phyloP scores from a whole-genome alignment of 2,329 filamentous ascomycete genomes.

The Ilyonectria robusta region DNA sequence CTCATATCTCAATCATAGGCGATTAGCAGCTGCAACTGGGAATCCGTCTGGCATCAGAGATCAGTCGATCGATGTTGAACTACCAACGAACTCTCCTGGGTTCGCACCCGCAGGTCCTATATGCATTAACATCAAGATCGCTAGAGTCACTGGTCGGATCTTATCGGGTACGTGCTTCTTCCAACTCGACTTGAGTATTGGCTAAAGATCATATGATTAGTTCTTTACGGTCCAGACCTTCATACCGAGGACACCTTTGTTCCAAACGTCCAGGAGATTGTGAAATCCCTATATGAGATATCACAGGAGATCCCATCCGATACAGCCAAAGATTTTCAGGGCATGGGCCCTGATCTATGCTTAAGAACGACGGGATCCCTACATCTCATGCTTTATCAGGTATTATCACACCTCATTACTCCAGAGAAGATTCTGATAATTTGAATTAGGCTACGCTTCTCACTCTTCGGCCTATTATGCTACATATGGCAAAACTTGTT shows the following conservation, averaged over 20 bases:
- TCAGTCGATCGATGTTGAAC: slow-evolving; percentile 44
- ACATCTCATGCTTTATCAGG: slow-evolving; percentile 53
- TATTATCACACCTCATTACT: slow-evolving; percentile 3
- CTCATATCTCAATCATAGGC: slow-evolving; percentile 22
- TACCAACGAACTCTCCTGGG: slow-evolving; percentile 47
- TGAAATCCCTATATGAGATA: slow-evolving; percentile 46
- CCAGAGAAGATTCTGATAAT: neutral
- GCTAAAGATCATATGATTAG: slow-evolving; percentile 20
- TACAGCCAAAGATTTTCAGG: slow-evolving; percentile 42
- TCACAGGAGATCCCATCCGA: slow-evolving; percentile 47
- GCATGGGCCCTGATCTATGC: slow-evolving; percentile 45
- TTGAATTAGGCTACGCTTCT: slow-evolving; percentile 47
- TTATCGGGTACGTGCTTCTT: slow-evolving; percentile 36
- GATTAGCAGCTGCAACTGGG: slow-evolving; percentile 44
- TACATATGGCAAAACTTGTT: slow-evolving; percentile 49
- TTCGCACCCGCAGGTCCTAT: slow-evolving; percentile 48
- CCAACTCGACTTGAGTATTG: accelerated
- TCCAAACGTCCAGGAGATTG: slow-evolving; percentile 51
- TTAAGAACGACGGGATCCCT: slow-evolving; percentile 50
- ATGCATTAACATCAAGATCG: slow-evolving; percentile 49
- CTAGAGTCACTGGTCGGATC: slow-evolving; percentile 44
- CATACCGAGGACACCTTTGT: slow-evolving; percentile 50
- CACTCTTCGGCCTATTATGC: slow-evolving; percentile 49
- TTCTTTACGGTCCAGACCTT: slow-evolving; percentile 49
- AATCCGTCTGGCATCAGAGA: slow-evolving; percentile 45